Evolutionary conservation across 371 early-diverging fungal species (phyloP), one percentile per base, ranked within the genome.

Genomic region (Rhizopus stolonifer): DNA sequence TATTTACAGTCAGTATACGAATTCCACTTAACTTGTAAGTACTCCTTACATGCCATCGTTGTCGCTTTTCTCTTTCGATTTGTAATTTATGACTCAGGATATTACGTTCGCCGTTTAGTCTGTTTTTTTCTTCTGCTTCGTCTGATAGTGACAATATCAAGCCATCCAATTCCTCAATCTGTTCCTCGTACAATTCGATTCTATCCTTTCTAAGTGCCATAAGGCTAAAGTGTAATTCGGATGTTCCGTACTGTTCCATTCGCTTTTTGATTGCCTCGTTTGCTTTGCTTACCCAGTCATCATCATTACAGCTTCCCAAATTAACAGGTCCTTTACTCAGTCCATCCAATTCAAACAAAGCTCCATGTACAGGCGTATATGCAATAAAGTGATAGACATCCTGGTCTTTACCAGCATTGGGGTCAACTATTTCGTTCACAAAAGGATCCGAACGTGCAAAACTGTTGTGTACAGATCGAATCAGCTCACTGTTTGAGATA

Each of bases 331-430:
- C 83, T n/a, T 55, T 56, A 45, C 83, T 83, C 26, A 95, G 64
- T 0, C 96, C 96, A 61, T 96, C 96, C 47, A 95, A 67, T 70
- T 96, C 95, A 46, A 88, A 93, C 6, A 95, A 66, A 3, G 75
- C 74, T 1, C 91, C 93, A 47, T 84, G 73, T 17, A 89, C 72
- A 4, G 94, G 94, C 15, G 94, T 74, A 47, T 90, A 96, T 15
- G 87, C 81, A 52, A 94, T 84, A 61, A 95, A 96, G 58, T 96
- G 96, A 55, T 89, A 95, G 9, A 85, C 56, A 49, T 92, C 94
- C 34, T 92, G 93, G 32, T 85, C 82, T 44, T 87, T 85, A 9
- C 70, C 72, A 5, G 80, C 80, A 25, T 59, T 52, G 2, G 79
- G 73, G 43, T 83, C 79, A 11, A 67, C 58, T 61, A 77, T 76